These are phyloP conservation scores for Isochrysis galbana DNA, from an alignment of 78 protist species.

Conservation along the genomic window DNA sequence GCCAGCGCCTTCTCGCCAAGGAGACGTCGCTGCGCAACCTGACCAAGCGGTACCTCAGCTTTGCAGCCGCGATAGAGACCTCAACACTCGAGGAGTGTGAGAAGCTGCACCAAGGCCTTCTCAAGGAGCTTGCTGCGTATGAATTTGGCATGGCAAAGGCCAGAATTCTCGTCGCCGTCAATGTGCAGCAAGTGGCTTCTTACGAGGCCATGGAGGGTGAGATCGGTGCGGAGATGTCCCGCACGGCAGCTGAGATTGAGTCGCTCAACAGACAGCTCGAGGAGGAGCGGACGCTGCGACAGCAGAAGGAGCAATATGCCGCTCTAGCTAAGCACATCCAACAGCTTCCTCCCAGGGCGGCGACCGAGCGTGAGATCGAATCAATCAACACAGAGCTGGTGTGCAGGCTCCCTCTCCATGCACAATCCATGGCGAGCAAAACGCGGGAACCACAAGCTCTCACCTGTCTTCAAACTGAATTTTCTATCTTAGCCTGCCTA, in stretches of 20 bases:
- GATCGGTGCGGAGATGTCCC: background rate
- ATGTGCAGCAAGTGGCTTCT: background rate
- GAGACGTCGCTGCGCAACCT: background rate
- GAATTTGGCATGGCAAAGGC: background rate
- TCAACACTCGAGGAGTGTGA: background rate
- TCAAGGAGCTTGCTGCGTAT: background rate
- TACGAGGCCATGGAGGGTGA: background rate
- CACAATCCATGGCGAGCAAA: too few relatives aligned
- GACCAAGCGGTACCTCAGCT: background rate
- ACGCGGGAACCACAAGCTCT: too few relatives aligned
- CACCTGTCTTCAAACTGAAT: too few relatives aligned
- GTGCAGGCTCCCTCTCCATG: too few relatives aligned
- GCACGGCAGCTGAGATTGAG: background rate
- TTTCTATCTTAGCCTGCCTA: too few relatives aligned
- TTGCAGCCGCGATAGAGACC: background rate
- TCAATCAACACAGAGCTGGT: background rate
- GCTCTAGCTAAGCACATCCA: background rate
- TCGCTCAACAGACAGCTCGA: background rate
- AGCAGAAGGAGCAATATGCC: conserved; percentile 14
- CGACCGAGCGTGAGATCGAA: background rate
- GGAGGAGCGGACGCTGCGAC: background rate
- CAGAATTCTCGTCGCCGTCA: background rate
- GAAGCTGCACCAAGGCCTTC: background rate
- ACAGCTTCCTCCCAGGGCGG: background rate
- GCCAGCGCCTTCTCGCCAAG: conserved; percentile 9